Conservation (phyloP, 2,329 filamentous ascomycete genomes). For the Penicillium sp. region DNA sequence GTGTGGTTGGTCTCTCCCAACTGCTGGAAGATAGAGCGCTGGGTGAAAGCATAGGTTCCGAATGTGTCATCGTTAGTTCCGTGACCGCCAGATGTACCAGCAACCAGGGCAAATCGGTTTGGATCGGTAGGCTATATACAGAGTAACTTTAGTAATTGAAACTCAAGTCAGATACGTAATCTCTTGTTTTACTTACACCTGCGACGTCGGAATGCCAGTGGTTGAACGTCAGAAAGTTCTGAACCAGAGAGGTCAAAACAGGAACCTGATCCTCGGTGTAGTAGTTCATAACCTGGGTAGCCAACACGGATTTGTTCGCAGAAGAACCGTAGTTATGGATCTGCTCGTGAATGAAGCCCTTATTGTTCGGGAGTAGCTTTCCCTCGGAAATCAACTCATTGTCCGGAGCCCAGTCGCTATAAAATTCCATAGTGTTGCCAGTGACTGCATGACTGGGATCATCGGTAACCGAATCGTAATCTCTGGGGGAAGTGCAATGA, state of each 20-base stretch:
- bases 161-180: background rate
- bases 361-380: slow-evolving; percentile 33
- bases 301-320: slow-evolving; percentile 31
- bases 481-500: slow-evolving; percentile 37
- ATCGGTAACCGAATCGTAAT: slow-evolving; percentile 45
- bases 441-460: slow-evolving; percentile 48
- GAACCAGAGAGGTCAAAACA: slow-evolving; percentile 42
- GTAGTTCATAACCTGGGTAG: slow-evolving; percentile 49
- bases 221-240: slow-evolving; percentile 49
- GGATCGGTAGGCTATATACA: slow-evolving; percentile 44
- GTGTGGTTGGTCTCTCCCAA: slow-evolving; percentile 32
- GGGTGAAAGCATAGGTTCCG: slow-evolving; percentile 29
- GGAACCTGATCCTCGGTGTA: slow-evolving; percentile 49
- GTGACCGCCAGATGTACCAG: slow-evolving; percentile 37
- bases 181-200: slow-evolving; percentile 37
- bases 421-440: slow-evolving; percentile 51
- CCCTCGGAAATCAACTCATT: slow-evolving; percentile 40
- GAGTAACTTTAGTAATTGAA: background rate
- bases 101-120: slow-evolving; percentile 39
- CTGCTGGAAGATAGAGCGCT: slow-evolving; percentile 46
- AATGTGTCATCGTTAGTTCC: slow-evolving; percentile 36
- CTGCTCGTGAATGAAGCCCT: slow-evolving; percentile 49
- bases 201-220: slow-evolving; percentile 49
- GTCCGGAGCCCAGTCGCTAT: slow-evolving; percentile 43
- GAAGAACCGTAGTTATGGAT: slow-evolving; percentile 36